Evolutionary conservation across 345 rosid species (phyloP), one percentile per base, ranked within the genome.

Genomic region (Stellera chamaejasme): DNA sequence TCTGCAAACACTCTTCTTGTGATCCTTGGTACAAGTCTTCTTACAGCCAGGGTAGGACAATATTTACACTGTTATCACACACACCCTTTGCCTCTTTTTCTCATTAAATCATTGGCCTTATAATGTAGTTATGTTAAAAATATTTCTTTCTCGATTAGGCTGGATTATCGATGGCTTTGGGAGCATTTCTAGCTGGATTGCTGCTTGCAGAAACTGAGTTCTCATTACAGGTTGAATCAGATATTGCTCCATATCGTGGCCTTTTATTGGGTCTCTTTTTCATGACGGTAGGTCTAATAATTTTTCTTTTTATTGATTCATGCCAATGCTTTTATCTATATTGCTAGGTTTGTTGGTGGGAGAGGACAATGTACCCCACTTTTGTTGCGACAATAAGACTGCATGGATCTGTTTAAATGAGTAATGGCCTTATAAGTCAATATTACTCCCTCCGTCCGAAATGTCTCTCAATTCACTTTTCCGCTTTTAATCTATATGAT

Each of bases 141-240:
- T 1, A 48, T 70, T 59, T 45, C 46, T 56, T 55, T 66, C 59
- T 69, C 44, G 62, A 69, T 59, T 79, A 93, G 99, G 99, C 99
- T 68, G 99, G 99, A 65, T 95, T 93, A 70, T 93, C 99, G 69
- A 93, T 93, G 99, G 97, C 99, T 32, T 64, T 93, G 62, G 99
- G 97, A 66, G 99, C 99, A 42, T 93, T 93, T 79, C 75, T 93
- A 74, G 99, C 99, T 63, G 99, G 99, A 70, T 77, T 93, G 71
- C 94, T 93, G 44, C 99, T 89, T 71, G 99, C 99, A 63, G 99
- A 93, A 78, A 93, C 99, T 66, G 99, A 93, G 74, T 93, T 89
- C 76, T 89, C 99, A 43, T 85, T 93, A 59, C 99, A 93, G 83
- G 99, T 93, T 70, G 99, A 93, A 77, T 88, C 99, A 13, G 99